Conservation (phyloP, 257 asterid species). For the Coffea canephora region DNA sequence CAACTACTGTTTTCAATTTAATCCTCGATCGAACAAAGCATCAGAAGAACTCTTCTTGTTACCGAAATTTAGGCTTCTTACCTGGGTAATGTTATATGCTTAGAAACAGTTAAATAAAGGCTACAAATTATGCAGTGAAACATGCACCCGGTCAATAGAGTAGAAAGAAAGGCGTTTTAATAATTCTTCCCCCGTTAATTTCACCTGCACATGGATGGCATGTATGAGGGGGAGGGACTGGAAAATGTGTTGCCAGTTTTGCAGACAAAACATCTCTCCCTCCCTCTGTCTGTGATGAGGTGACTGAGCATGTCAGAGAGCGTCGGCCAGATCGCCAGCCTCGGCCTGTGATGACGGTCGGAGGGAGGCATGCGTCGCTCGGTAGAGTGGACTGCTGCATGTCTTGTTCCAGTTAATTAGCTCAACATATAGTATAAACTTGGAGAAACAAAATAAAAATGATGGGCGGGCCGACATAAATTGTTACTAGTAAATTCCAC, state of each 20-base stretch:
- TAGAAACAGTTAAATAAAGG: too few relatives aligned
- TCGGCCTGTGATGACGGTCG: neutral
- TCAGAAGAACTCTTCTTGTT: neutral
- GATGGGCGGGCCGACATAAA: neutral
- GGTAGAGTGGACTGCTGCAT: neutral
- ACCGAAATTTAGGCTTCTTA: neutral
- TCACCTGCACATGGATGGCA: too few relatives aligned
- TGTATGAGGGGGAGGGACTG: neutral
- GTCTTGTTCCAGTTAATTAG: neutral
- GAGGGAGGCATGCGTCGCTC: neutral
- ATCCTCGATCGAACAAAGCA: neutral
- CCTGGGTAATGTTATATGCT: too few relatives aligned
- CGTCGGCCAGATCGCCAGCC: neutral
- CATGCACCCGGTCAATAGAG: neutral
- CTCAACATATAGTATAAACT: neutral
- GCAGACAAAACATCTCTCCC: slow-evolving; percentile 3
- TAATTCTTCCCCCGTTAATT: too few relatives aligned
- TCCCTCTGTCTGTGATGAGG: neutral
- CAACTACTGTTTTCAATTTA: neutral
- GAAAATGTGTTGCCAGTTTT: neutral
- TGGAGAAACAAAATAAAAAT: neutral
- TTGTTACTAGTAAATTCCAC: too few relatives aligned
- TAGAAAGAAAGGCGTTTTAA: too few relatives aligned
- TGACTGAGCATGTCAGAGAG: neutral
- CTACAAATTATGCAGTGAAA: too few relatives aligned